These are phyloP conservation scores for Cornus kousa DNA, from an alignment of 148 eudicot genomes.

Conservation along the genomic window DNA sequence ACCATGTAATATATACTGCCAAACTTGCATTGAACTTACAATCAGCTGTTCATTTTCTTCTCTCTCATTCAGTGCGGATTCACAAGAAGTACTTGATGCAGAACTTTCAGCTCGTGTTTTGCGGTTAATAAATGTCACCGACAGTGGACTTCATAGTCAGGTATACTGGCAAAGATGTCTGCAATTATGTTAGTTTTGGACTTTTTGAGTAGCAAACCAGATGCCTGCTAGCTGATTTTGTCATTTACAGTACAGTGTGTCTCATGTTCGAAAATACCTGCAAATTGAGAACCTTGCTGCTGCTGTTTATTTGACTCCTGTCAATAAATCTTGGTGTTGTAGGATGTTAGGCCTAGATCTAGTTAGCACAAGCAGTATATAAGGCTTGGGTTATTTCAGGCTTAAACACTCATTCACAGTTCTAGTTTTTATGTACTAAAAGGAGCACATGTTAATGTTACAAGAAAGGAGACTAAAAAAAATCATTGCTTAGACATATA, in stretches of 20 bases:
- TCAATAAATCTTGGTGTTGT: too few species aligned
- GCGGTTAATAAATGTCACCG: conserved; percentile 73
- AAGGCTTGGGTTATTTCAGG: too few species aligned
- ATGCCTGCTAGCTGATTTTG: background rate
- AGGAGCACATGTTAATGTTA: too few species aligned
- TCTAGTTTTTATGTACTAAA: too few species aligned
- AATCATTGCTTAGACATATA: too few species aligned
- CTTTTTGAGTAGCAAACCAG: background rate
- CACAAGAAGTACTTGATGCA: conserved; percentile 86
- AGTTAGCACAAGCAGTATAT: too few species aligned
- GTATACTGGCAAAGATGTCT: conserved; percentile 29
- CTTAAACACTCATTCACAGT: too few species aligned
- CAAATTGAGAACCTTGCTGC: background rate
- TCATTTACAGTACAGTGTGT: background rate
- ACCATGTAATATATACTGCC: background rate
- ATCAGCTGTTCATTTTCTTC: conserved; percentile 1
- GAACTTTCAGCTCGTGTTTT: conserved; percentile 91
- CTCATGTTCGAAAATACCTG: background rate
- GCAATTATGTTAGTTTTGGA: background rate
- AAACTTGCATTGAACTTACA: background rate
- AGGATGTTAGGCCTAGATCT: too few species aligned
- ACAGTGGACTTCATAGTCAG: conserved; percentile 75
- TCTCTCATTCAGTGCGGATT: conserved; percentile 54
- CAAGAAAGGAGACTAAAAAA: too few species aligned
- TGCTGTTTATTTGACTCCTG: background rate